phyloP scores from a whole-genome alignment of 441 rosid genomes.

The Biscutella laevigata region DNA sequence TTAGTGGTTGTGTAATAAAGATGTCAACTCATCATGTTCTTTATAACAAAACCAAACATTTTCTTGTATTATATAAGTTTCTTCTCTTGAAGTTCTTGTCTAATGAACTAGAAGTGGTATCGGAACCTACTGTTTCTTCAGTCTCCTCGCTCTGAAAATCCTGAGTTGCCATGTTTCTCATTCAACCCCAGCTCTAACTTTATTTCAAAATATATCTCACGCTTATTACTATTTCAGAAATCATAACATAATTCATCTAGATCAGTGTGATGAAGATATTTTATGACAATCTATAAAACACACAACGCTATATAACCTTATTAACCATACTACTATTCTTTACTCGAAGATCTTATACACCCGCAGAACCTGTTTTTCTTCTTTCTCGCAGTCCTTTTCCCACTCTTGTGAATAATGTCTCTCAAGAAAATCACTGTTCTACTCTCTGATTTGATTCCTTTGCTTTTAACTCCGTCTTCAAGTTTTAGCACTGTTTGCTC shows the following conservation, averaged over 20 bases:
- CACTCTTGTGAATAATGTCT: slow-evolving; percentile 55
- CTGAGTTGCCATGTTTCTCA: not conserved
- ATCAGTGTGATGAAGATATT: slow-evolving; percentile 4
- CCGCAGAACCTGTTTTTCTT: slow-evolving; percentile 68
- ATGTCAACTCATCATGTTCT: slow-evolving; percentile 22
- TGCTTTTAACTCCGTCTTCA: slow-evolving; percentile 52
- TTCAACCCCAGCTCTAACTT: slow-evolving; percentile 6
- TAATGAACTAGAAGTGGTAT: not conserved
- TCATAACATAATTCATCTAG: not conserved
- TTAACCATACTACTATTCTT: slow-evolving; percentile 19
- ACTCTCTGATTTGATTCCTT: slow-evolving; percentile 39
- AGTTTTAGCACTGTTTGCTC: slow-evolving; percentile 48
- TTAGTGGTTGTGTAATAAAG: slow-evolving; percentile 22
- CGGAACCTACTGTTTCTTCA: not conserved
- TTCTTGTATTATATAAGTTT: slow-evolving; percentile 1
- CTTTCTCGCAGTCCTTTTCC: slow-evolving; percentile 37
- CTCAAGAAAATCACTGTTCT: slow-evolving; percentile 48
- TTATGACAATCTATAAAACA: not conserved
- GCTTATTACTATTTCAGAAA: not conserved
- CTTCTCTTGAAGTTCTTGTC: slow-evolving; percentile 1
- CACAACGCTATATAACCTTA: not conserved
- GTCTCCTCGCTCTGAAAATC: not conserved
- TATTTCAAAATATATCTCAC: slow-evolving; percentile 7
- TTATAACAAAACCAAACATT: slow-evolving; percentile 4
- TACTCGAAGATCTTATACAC: slow-evolving; percentile 32